Percentiles rank a stretch among this genome's conserved stretches.
These are phyloP conservation scores for Neonectria hederae DNA, from an alignment of 2,329 filamentous ascomycete genomes.

Conservation along the genomic window DNA sequence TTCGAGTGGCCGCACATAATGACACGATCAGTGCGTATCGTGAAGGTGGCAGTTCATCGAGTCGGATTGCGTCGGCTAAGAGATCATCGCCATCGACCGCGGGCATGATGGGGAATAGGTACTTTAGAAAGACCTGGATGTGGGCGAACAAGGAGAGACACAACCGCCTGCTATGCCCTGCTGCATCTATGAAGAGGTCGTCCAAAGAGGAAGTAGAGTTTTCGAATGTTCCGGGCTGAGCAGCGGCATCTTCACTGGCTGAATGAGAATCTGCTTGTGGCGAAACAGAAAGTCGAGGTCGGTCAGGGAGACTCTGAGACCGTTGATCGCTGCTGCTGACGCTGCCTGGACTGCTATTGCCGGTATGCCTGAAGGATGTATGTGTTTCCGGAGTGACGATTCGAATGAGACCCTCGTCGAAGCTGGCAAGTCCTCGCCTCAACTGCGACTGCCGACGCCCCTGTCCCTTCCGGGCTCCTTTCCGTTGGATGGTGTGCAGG, in stretches of 20 bases:
- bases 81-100: constrained; percentile 43
- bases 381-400: constrained; percentile 32
- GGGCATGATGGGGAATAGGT: constrained; percentile 48
- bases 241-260: background rate
- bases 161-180: constrained; percentile 32
- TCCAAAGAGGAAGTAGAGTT: background rate
- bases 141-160: constrained; percentile 40
- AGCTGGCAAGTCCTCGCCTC: constrained; percentile 36
- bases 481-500: constrained; percentile 43
- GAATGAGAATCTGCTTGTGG: background rate
- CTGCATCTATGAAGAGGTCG: background rate
- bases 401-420: constrained; percentile 31
- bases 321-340: background rate
- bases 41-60: constrained; percentile 39
- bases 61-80: constrained; percentile 36
- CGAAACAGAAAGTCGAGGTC: background rate
- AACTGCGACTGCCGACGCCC: constrained; percentile 44
- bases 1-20: constrained; percentile 44
- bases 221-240: background rate
- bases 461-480: constrained; percentile 43
- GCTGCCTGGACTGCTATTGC: background rate
- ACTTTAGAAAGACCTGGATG: constrained; percentile 43
- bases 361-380: background rate
- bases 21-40: constrained; percentile 43
- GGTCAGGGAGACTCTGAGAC: background rate